Conservation (phyloP, 164 flowering plant species). For the Platanus orientalis region DNA sequence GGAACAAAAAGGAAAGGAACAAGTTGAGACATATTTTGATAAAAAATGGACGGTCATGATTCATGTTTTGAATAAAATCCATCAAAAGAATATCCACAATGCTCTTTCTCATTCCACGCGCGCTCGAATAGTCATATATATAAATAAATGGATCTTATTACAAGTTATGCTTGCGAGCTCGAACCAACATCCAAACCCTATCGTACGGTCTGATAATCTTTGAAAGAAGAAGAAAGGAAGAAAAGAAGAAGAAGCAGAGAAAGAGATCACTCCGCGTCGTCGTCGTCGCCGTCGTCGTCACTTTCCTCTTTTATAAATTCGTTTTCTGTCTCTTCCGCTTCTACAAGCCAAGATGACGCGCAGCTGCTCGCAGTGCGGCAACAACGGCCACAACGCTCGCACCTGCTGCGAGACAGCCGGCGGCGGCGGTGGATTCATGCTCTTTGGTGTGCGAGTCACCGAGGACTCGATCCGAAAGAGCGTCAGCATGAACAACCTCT, state of each 20-base stretch:
- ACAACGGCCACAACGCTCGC: conserved; percentile 65
- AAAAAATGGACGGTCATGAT: no score
- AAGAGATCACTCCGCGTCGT: not conserved
- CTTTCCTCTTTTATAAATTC: no score
- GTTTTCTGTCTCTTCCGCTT: not conserved
- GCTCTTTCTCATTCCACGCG: no score
- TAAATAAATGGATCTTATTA: no score
- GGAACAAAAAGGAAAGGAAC: no score
- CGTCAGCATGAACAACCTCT: conserved; percentile 71
- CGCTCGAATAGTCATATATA: no score
- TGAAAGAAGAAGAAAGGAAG: not conserved
- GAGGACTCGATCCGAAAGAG: conserved; percentile 75
- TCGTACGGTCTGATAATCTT: not conserved
- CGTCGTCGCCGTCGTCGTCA: no score
- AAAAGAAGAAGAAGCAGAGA: not conserved
- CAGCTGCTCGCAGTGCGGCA: conserved; percentile 58
- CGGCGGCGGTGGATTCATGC: conserved; percentile 51
- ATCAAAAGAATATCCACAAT: no score
- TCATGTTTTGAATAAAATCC: no score
- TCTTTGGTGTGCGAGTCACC: conserved; percentile 76
- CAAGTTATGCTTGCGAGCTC: no score
- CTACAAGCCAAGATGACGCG: conserved; percentile 37
- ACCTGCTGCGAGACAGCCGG: conserved; percentile 43
- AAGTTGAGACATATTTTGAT: no score
- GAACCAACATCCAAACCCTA: no score